Evolutionary conservation across 179 eudicot genomes (phyloP), one percentile per base, ranked within the genome.

Genomic region (Gypsophila paniculata): DNA sequence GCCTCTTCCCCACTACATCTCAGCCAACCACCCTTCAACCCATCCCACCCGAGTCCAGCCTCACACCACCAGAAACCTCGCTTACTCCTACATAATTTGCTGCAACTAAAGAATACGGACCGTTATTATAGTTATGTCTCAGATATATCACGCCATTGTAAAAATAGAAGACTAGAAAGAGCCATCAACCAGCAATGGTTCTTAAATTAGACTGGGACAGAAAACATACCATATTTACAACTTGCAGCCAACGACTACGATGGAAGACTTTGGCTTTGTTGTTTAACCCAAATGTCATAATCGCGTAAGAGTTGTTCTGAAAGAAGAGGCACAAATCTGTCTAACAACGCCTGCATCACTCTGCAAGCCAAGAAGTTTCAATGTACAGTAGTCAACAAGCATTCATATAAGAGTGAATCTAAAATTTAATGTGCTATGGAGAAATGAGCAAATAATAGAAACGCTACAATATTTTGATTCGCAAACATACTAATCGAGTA

Each of bases 301-400:
- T 91, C 89, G 72, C 77, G 82, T 51, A 86, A 69, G 70, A 93
- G 49, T 71, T 89, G 93, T 71, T 82, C 84, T 57, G 88, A 52
- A 32, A 90, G 90, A 78, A 89, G 78, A 2, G 96, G 98, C 34
- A 91, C 93, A 48, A 87, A 82, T 71, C 92, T 84, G 76, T 93
- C 98, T 72, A 93, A 65, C 38, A 93, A 84, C 61, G 96, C 89
- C 80, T 91, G 96, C 82, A 93, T 82, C 87, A 91, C 87, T 83
- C 98, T 93, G 89, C 73, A 72, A 23, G 15, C 38, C 65, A 70
- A 66, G 72, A 75, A 49, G 25, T 46, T 32, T 72, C 60, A 11
- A 68, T 14, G 29, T n/a, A n/a, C n/a, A n/a, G n/a, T 51, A 9
- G 72, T 66, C 34, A 72, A 25, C 55, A 69, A 63, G 62, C 17